phyloP scores from a whole-genome alignment of 768 basidiomycete species.

The Zangia roseola region DNA sequence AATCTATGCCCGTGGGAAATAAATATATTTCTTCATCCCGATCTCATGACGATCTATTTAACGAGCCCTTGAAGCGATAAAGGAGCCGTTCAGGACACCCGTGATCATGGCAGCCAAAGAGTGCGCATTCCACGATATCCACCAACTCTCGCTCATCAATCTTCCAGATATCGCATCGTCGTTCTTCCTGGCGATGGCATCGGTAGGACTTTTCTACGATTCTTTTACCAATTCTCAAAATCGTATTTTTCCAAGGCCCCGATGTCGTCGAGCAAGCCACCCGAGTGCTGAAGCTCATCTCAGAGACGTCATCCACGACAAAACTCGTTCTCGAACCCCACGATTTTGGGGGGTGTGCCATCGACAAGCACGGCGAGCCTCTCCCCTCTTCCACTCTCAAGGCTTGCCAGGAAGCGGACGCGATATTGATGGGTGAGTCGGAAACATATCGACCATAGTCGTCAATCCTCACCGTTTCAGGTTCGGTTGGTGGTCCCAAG shows the following conservation, averaged over 20 bases:
- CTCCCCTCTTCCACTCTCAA: constrained; percentile 81
- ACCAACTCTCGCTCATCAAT: constrained; percentile 6
- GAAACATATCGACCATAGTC: not conserved
- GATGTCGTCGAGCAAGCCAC: constrained; percentile 87
- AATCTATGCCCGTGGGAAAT: constrained; percentile 9
- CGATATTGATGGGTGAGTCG: constrained; percentile 85
- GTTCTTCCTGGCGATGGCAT: constrained; percentile 97
- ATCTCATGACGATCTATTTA: not conserved
- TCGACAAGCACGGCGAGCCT: constrained; percentile 84
- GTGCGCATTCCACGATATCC: constrained; percentile 31
- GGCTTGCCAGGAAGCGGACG: constrained; percentile 92
- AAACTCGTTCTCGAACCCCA: constrained; percentile 73
- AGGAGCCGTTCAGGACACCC: not conserved
- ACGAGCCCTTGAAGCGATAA: not conserved
- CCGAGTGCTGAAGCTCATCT: constrained; percentile 74
- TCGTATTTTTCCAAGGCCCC: constrained; percentile 57
- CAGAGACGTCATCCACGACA: constrained; percentile 58
- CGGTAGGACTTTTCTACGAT: constrained; percentile 46
- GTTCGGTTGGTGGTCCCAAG: constrained; percentile 98
- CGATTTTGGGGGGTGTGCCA: constrained; percentile 90
- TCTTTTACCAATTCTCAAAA: not conserved
- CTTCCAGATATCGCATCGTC: constrained; percentile 75
- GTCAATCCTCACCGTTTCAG: constrained; percentile 40
- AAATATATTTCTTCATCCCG: constrained; percentile 1
- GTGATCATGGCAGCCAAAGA: constrained; percentile 42